These are phyloP conservation scores for Leptographium flavum DNA, from an alignment of 2,329 filamentous ascomycete genomes.

Conservation along the genomic window DNA sequence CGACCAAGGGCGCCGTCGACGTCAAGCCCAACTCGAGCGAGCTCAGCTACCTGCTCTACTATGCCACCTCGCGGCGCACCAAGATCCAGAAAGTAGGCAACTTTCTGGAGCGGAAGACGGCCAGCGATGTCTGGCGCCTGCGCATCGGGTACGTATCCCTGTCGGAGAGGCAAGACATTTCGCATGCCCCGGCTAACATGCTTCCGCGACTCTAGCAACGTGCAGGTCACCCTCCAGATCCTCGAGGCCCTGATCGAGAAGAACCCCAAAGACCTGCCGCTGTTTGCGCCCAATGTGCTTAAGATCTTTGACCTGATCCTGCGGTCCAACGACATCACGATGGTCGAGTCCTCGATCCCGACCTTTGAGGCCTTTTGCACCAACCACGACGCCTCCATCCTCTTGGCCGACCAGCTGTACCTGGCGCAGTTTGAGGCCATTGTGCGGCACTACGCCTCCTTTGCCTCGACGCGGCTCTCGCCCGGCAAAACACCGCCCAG, in stretches of 20 bases:
- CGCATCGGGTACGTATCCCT: slow-evolving; percentile 57
- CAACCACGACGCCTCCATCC: slow-evolving; percentile 71
- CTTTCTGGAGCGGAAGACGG: slow-evolving; percentile 89
- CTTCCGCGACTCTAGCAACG: slow-evolving; percentile 44
- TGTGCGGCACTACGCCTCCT: slow-evolving; percentile 63
- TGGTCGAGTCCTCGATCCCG: slow-evolving; percentile 79
- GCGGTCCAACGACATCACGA: slow-evolving; percentile 72
- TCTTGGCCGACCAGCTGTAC: slow-evolving; percentile 77
- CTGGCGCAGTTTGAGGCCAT: slow-evolving; percentile 70
- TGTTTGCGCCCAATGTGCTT: slow-evolving; percentile 76
- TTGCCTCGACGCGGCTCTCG: slow-evolving; percentile 51
- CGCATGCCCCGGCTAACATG: not conserved
- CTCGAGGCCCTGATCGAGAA: slow-evolving; percentile 86
- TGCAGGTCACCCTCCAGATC: slow-evolving; percentile 90
- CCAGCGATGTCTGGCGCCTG: slow-evolving; percentile 77
- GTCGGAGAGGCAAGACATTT: not conserved
- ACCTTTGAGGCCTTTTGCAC: slow-evolving; percentile 82
- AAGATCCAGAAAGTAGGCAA: slow-evolving; percentile 94
- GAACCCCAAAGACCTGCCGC: slow-evolving; percentile 72
- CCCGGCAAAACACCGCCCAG: slow-evolving; percentile 42
- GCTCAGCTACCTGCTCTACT: slow-evolving; percentile 92
- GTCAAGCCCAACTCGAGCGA: slow-evolving; percentile 95
- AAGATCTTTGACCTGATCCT: slow-evolving; percentile 74
- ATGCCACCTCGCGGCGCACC: slow-evolving; percentile 82
- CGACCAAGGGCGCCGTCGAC: slow-evolving; percentile 79